A percentile compares a stretch with the other conserved stretches of the same genome.
Conservation (phyloP, 345 rosid genomes). For the Populus pruinosa region DNA sequence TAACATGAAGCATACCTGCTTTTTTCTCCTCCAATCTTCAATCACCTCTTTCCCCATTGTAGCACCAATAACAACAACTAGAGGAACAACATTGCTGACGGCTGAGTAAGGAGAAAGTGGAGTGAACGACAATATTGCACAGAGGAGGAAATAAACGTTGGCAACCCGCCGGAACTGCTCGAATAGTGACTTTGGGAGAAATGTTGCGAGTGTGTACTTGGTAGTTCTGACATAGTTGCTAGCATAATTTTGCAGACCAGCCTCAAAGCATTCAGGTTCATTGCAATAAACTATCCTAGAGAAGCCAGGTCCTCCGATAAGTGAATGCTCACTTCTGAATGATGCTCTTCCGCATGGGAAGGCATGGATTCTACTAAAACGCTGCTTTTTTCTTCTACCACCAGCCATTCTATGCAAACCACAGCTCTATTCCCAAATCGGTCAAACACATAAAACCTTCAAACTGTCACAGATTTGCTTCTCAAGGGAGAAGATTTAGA, state of each 20-base stretch:
- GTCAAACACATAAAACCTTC: constrained; percentile 8
- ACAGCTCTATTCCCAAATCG: not conserved
- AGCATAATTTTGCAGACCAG: constrained; percentile 42
- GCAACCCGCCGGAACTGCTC: constrained; percentile 98
- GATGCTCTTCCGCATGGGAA: constrained; percentile 61
- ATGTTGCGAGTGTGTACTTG: constrained; percentile 70
- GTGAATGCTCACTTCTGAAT: constrained; percentile 63
- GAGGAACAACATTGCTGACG: constrained; percentile 79
- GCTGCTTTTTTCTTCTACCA: constrained; percentile 58
- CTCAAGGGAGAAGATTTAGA: not conserved
- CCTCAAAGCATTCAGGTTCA: constrained; percentile 62
- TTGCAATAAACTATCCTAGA: constrained; percentile 79
- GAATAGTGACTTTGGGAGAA: constrained; percentile 76
- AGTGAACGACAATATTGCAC: constrained; percentile 75
- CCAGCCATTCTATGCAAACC: constrained; percentile 40
- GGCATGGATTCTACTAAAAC: constrained; percentile 63
- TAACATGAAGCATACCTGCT: constrained; percentile 49
- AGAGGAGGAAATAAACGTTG: constrained; percentile 76
- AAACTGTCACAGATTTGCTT: not conserved
- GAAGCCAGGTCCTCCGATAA: constrained; percentile 93
- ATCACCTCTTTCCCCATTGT: constrained; percentile 86
- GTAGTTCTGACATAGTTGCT: constrained; percentile 78
- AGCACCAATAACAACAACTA: constrained; percentile 66
- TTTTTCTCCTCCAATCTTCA: constrained; percentile 83
- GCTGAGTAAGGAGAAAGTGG: constrained; percentile 75